phyloP scores from a whole-genome alignment of 805 yeast species.

The Nematodospora valgi region DNA sequence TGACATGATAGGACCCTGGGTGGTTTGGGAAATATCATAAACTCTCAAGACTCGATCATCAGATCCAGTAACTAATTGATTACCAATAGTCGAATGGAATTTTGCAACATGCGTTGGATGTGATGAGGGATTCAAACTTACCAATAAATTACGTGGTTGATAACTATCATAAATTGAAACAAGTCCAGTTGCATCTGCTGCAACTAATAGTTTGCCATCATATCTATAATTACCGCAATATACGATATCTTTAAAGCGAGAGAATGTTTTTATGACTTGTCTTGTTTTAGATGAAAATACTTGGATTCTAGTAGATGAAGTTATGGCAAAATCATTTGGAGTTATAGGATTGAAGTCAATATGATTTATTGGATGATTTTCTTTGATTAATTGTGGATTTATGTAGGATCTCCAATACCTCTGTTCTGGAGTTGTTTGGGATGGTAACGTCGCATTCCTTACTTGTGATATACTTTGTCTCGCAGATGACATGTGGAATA shows the following conservation, averaged over 20 bases:
- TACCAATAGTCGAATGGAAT: conserved; percentile 75
- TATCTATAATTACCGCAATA: conserved; percentile 86
- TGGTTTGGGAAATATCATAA: conserved; percentile 79
- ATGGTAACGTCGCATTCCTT: conserved; percentile 74
- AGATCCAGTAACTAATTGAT: conserved; percentile 79
- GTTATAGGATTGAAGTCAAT: conserved; percentile 80
- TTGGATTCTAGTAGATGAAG: conserved; percentile 88
- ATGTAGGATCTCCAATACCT: conserved; percentile 87
- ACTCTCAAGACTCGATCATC: conserved; percentile 86
- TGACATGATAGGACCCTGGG: conserved; percentile 63
- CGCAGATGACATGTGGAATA: conserved; percentile 64
- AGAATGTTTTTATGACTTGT: conserved; percentile 81
- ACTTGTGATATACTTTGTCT: conserved; percentile 62
- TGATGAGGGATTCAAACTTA: conserved; percentile 76
- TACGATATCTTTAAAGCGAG: conserved; percentile 87
- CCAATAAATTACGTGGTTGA: conserved; percentile 73
- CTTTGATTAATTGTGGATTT: conserved; percentile 86
- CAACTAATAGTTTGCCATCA: conserved; percentile 88
- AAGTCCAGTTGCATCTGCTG: conserved; percentile 93
- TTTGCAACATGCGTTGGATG: conserved; percentile 93
- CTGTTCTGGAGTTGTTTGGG: conserved; percentile 87
- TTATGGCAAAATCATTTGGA: conserved; percentile 91
- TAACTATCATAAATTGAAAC: conserved; percentile 87
- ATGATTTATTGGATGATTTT: conserved; percentile 87
- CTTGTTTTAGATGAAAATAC: conserved; percentile 92